Base-by-base conservation (phyloP, 164 flowering plant genomes). In the Echeveria elegans region DNA sequence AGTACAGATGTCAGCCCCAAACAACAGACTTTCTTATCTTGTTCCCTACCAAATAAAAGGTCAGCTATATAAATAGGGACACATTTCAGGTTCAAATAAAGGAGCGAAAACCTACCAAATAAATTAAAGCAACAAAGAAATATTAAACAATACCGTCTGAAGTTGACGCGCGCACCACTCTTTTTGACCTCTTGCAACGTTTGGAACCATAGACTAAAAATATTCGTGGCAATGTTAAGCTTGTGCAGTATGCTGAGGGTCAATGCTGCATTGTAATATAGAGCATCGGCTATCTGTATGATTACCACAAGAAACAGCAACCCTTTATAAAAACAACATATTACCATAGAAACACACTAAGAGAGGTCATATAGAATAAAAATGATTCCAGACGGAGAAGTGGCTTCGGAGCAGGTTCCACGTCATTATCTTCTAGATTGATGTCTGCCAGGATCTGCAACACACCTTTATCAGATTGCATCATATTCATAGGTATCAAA, bases 391-490 rank as follows among this genome's bases (percentile, higher is more conserved):
- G 59, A 1, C 24, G 23, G 9, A 23, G 29, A 53, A 34, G 18
- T 28, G 21, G 97, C 87, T 94, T 94, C 24, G 99, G 99, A 72
- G 97, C 99, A 59, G 99, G 87, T 76, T 88, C 96, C 80, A 94
- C 87, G 74, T 94, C 99, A 75, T 71, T 80, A 68, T 94, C 99
- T 75, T 89, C 97, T 75, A 94, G 53, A 76, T 91, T 94, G 71
- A 78, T 79, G 64, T 94, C 96, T 11, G 90, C 77, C 97, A 94
- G 83, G 62, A 91, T 74, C 99, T 94, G 80, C 74, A 73, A 9
- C 30, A 14, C 36, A 64, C 6, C 14, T 56, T 45, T 21, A n/a
- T 30, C 56, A 68, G 38, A 11, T 34, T 18, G 58, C 23, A 23
- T n/a, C n/a, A n/a, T n/a, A n/a, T n/a, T 56, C 24, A 21, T 23